Evolutionary conservation across 1,139 yeast species (phyloP), one percentile per base, ranked within the genome.

Genomic region (Geotrichum klebahnii): DNA sequence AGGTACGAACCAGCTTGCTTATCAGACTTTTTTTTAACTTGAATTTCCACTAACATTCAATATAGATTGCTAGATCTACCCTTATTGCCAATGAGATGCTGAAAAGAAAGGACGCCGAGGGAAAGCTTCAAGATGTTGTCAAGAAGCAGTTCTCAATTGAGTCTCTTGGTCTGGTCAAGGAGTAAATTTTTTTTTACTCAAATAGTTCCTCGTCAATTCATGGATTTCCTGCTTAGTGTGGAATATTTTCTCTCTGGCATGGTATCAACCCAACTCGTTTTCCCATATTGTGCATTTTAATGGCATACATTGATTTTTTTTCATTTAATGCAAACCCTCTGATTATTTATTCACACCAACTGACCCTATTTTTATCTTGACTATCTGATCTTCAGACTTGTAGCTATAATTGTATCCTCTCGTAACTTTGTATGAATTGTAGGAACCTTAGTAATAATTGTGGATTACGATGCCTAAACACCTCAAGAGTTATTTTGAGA

Each of bases 101-200:
- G 50, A 50, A 55, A 52, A 60, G 58, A 51, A 61, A 62, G 44
- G 52, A 57, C 46, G 50, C 40, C 6, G 56, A 53, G n/a, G 61
- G 54, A 20, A 54, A 53, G 45, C 56, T 54, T 12, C 46, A 51
- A 14, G 56, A 54, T 26, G 54, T 59, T 32, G 50, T 47, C 26
- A 40, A 50, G 36, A 59, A 60, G 51, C 55, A 56, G 32, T 53
- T 61, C 14, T 53, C 63, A 10, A 64, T 65, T 14, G 64, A 64
- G 46, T 58, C 56, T 2, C 55, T 65, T 3, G 67, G 68, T 1
- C 53, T 65, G 28, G 62, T 64, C 39, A 58, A 61, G 38, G 57
- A 53, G 38, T 51, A 53, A 40, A 29, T 19, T 8, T 26, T 6
- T 26, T 26, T 26, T 10, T 6, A 8, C 29, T 26, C 10, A 8